These are phyloP conservation scores for Neocallimastix lanati DNA, from an alignment of 192 early-diverging fungal genomes.

Conservation along the genomic window DNA sequence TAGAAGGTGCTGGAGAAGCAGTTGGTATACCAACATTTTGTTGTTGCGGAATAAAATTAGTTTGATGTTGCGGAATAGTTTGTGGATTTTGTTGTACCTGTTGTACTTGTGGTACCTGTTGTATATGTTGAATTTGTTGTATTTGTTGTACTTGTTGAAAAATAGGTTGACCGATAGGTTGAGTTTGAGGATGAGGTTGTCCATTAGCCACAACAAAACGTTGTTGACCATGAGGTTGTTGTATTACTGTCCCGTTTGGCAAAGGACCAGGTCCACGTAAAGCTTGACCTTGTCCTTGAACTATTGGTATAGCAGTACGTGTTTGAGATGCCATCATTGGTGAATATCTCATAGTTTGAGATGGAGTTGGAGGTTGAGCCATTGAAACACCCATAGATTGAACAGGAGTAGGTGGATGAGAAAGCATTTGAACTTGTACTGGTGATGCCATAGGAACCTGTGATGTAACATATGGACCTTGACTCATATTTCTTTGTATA, in stretches of 20 bases:
- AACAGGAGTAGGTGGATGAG: background rate
- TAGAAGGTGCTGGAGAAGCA: background rate
- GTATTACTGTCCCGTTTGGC: too few species aligned
- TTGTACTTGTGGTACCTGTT: too few species aligned
- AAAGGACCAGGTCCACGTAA: too few species aligned
- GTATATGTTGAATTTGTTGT: too few species aligned
- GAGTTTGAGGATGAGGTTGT: background rate
- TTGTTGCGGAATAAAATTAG: background rate
- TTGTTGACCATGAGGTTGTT: background rate
- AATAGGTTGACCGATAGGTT: too few species aligned
- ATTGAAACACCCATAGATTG: background rate
- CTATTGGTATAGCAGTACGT: background rate
- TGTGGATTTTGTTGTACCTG: too few species aligned
- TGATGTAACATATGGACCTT: background rate
- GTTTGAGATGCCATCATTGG: background rate
- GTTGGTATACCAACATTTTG: background rate
- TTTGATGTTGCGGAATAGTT: background rate
- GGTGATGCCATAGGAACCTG: background rate
- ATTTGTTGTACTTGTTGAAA: too few species aligned
- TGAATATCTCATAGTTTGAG: background rate
- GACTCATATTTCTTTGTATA: background rate
- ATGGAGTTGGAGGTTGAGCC: background rate
- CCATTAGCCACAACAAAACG: background rate
- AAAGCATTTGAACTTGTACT: background rate
- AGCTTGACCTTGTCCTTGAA: background rate